A percentile compares a stretch with the other conserved stretches of the same genome.
Evolutionary conservation across 106 monocot species (phyloP).

Genomic region (Dendrobium catenatum): DNA sequence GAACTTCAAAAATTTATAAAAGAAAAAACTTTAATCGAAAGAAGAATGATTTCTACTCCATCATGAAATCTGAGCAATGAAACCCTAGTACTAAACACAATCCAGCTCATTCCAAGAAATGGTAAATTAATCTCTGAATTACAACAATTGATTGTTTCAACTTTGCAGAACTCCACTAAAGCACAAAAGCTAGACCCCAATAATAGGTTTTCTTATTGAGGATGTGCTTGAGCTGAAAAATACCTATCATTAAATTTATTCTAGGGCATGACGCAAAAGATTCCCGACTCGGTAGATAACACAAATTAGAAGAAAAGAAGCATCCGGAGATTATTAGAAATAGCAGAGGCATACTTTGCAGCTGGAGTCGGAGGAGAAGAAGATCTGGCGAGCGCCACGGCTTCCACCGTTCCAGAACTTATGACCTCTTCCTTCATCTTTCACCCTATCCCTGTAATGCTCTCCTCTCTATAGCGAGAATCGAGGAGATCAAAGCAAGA

Average conservation of each 20-base stretch:
- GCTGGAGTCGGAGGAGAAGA: constrained; percentile 49
- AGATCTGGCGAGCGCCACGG: constrained; percentile 25
- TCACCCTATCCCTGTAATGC: background rate
- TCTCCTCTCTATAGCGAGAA: background rate
- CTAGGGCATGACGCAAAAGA: background rate
- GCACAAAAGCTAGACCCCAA: background rate
- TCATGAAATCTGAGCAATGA: background rate
- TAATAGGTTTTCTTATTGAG: background rate
- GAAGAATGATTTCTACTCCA: background rate
- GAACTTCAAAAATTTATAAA: too few species aligned
- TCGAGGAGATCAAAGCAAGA: background rate
- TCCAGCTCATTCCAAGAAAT: background rate
- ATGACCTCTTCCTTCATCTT: constrained; percentile 47
- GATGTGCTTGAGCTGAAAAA: background rate
- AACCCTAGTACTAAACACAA: constrained; percentile 3
- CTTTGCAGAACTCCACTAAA: too few species aligned
- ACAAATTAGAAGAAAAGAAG: background rate
- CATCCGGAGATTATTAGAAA: background rate
- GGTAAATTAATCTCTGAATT: background rate
- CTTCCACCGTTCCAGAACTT: constrained; percentile 46
- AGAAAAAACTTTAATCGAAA: background rate
- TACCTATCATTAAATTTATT: background rate
- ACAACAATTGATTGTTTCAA: background rate
- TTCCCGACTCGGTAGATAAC: background rate
- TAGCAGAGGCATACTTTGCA: constrained; percentile 23